Evolutionary conservation across 225 moss, liverwort and hornwort genomes (phyloP).

Genomic region (Asterella californica): DNA sequence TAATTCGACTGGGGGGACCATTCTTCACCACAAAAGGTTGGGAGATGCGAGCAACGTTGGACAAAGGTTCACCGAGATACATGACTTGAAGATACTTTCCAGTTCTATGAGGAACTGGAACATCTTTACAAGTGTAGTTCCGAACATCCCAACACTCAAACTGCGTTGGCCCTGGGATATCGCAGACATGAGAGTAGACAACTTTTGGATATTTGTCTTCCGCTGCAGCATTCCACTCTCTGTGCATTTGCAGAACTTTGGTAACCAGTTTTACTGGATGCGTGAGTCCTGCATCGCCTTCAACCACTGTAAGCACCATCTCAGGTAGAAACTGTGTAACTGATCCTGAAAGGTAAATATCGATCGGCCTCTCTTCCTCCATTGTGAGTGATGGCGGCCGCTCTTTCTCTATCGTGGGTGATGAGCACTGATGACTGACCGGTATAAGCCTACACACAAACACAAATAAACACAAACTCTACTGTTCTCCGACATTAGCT

Average conservation of each 20-base stretch:
- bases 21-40: neutral
- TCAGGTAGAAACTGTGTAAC: neutral
- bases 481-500: no score
- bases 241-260: no score
- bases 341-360: neutral
- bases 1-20: neutral
- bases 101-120: neutral
- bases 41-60: neutral
- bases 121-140: neutral
- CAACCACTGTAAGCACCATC: neutral
- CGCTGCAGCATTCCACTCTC: no score
- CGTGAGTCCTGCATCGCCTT: neutral
- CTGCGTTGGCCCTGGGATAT: neutral
- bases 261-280: neutral
- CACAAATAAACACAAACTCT: no score
- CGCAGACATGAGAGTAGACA: neutral
- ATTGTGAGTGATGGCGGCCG: no score
- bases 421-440: no score
- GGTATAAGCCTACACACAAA: no score
- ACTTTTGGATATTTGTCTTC: neutral
- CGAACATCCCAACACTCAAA: neutral
- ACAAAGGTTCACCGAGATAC: neutral
- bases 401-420: no score
- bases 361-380: neutral
- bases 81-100: neutral